Percentiles rank a stretch among this genome's conserved stretches.
These are phyloP conservation scores for Capsicum chinense DNA, from an alignment of 257 asterid genomes.

Conservation along the genomic window DNA sequence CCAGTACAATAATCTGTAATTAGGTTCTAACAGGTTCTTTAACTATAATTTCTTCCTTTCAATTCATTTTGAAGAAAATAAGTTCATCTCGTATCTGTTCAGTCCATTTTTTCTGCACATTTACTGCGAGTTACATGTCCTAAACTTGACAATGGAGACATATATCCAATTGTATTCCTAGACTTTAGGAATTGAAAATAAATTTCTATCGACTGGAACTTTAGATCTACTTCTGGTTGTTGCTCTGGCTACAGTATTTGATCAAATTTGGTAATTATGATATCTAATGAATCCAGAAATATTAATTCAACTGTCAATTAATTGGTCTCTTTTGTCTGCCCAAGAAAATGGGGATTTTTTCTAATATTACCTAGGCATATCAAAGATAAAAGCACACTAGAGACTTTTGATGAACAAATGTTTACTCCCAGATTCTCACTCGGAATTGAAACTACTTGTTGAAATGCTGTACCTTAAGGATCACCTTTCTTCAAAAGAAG, in stretches of 20 bases:
- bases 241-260: background rate
- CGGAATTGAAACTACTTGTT: background rate
- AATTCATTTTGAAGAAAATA: background rate
- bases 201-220: background rate
- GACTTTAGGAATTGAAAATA: background rate
- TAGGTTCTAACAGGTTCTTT: background rate
- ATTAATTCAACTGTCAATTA: no score
- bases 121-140: background rate
- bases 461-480: conserved; percentile 1
- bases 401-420: background rate
- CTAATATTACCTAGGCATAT: background rate
- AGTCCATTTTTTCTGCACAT: conserved; percentile 21
- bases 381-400: background rate
- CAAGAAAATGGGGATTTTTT: no score
- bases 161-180: background rate
- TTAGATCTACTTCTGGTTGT: conserved; percentile 6
- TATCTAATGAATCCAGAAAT: background rate
- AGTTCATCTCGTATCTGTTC: background rate
- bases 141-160: conserved; percentile 15
- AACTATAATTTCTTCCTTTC: background rate
- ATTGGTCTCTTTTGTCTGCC: no score
- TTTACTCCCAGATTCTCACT: background rate
- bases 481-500: background rate
- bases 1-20: background rate
- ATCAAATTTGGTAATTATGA: background rate